phyloP scores from a whole-genome alignment of 75 land plant species.

The Sequoia sempervirens region DNA sequence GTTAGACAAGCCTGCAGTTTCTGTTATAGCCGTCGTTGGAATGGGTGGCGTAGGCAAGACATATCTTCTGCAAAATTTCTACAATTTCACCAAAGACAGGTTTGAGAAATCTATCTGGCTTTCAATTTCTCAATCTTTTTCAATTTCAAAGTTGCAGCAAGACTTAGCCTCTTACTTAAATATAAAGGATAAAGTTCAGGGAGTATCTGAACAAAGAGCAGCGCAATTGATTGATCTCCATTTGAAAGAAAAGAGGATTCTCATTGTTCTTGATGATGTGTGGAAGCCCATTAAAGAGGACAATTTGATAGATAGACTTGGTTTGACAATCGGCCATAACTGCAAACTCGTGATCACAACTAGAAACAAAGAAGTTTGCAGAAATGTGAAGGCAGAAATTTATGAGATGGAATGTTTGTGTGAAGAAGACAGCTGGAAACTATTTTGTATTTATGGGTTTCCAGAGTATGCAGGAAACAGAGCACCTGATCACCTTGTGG shows the following conservation, averaged over 20 bases:
- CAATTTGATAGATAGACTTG: not conserved
- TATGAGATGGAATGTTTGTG: not conserved
- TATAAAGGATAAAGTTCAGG: not conserved
- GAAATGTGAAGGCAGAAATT: too few species aligned
- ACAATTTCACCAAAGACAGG: not conserved
- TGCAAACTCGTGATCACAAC: conserved; percentile 19
- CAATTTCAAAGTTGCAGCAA: not conserved
- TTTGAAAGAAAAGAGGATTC: not conserved
- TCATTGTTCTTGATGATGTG: not conserved
- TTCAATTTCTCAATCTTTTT: not conserved
- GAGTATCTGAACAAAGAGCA: not conserved
- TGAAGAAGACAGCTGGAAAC: conserved; percentile 12
- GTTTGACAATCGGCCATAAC: not conserved
- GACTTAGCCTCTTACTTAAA: not conserved
- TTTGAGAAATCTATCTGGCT: conserved; percentile 14
- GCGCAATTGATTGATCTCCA: not conserved
- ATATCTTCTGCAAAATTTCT: conserved; percentile 6
- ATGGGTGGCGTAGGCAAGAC: conserved; percentile 20
- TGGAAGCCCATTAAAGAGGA: not conserved
- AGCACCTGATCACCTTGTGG: not conserved
- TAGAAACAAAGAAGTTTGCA: not conserved
- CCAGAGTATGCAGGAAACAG: not conserved
- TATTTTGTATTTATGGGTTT: conserved; percentile 5
- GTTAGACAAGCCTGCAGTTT: not conserved
- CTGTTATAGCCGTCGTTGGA: conserved; percentile 5